Conservation (phyloP, 129 eudicot species). For the Chrysanthemum seticuspe region DNA sequence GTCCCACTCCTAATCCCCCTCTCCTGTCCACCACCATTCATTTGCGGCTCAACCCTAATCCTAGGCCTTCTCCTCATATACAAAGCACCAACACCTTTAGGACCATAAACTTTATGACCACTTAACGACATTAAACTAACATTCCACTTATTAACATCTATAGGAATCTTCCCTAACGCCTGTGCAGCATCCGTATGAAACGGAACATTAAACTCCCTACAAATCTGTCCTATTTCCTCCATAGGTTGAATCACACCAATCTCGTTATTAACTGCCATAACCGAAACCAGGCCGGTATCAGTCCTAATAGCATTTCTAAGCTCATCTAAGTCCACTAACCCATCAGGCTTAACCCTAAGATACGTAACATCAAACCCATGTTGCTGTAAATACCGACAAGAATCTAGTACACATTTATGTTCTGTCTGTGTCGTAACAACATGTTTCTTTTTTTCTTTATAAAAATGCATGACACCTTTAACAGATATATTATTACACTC, state of each 20-base stretch:
- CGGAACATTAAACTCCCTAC: constrained; percentile 71
- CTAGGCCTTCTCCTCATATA: constrained; percentile 89
- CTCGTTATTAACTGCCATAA: constrained; percentile 97
- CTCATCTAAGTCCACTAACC: constrained; percentile 58
- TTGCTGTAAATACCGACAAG: constrained; percentile 87
- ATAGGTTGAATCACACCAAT: constrained; percentile 94
- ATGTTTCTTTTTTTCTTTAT: constrained; percentile 72
- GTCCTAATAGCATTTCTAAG: constrained; percentile 55
- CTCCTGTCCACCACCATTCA: constrained; percentile 99
- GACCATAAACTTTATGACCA: constrained; percentile 93
- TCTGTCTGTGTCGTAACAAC: constrained; percentile 93
- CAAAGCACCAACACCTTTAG: constrained; percentile 91
- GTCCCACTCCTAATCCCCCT: constrained; percentile 97
- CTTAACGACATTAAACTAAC: constrained; percentile 93
- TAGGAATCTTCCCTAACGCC: constrained; percentile 80
- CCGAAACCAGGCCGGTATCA: constrained; percentile 80
- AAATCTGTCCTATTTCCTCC: constrained; percentile 84
- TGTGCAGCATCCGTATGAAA: constrained; percentile 96
- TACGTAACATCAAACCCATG: constrained; percentile 90
- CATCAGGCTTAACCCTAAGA: constrained; percentile 74
- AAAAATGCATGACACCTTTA: constrained; percentile 81
- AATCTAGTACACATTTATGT: constrained; percentile 94
- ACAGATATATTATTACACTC: constrained; percentile 92
- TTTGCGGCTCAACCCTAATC: constrained; percentile 90
- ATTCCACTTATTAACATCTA: constrained; percentile 91